phyloP scores from a whole-genome alignment of 1,284 basidiomycete species.

The Rhodotorula glutinis region DNA sequence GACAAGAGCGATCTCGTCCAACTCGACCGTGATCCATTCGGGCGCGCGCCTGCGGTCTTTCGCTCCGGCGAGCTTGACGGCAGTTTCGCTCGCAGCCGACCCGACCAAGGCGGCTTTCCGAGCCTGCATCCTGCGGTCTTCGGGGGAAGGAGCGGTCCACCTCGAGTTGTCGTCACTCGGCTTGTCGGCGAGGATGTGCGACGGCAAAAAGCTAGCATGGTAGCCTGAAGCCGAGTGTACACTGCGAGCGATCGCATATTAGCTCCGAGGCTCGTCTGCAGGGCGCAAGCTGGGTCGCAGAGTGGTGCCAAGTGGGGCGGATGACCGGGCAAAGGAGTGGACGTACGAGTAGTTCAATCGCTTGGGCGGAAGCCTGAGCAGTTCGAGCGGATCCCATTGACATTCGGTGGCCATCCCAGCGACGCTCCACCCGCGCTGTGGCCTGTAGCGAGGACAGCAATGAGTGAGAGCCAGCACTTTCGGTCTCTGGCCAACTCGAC shows the following conservation, averaged over 20 bases:
- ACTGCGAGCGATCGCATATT: slow-evolving; percentile 4
- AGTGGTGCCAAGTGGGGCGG: slow-evolving; percentile 10
- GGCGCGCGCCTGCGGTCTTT: slow-evolving; percentile 31
- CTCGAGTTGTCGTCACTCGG: slow-evolving; percentile 43
- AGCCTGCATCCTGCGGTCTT: slow-evolving; percentile 14
- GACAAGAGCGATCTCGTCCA: slow-evolving; percentile 44
- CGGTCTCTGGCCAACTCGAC: too few relatives aligned
- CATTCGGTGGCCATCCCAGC: background rate
- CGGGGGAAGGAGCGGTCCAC: slow-evolving; percentile 39
- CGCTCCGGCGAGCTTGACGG: slow-evolving; percentile 5
- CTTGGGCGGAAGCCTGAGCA: background rate
- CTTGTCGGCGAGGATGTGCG: slow-evolving; percentile 42
- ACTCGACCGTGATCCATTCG: slow-evolving; percentile 47
- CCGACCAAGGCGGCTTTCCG: slow-evolving; percentile 20
- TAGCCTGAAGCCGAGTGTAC: slow-evolving; percentile 43
- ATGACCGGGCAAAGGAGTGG: background rate
- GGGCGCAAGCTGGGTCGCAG: background rate
- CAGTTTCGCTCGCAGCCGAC: background rate
- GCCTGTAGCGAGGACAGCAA: too few relatives aligned
- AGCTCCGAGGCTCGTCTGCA: too few relatives aligned
- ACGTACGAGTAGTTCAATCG: slow-evolving; percentile 20
- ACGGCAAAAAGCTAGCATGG: slow-evolving; percentile 44
- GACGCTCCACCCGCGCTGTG: background rate
- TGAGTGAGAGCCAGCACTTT: too few relatives aligned
- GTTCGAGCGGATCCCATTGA: background rate